Conservation (phyloP, 2,329 filamentous ascomycete genomes). For the Aspergillus sp. region DNA sequence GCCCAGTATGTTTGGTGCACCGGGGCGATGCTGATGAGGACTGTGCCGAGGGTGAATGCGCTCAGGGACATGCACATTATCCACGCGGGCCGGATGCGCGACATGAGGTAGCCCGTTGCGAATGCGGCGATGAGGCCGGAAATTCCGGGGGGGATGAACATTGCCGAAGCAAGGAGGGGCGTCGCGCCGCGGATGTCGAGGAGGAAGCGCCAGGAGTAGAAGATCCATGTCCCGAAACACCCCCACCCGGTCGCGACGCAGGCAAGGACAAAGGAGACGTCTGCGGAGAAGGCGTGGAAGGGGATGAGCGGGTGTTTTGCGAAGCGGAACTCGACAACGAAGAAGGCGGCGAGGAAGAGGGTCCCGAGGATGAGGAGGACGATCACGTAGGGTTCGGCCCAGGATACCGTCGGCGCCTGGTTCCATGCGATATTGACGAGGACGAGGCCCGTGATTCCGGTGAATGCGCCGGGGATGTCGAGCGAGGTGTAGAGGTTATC, state of each 20-base stretch:
- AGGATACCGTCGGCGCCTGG: conserved; percentile 64
- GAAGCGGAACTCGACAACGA: conserved; percentile 53
- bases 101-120: conserved; percentile 32
- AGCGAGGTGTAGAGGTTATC: conserved; percentile 27
- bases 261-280: conserved; percentile 41
- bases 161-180: conserved; percentile 35
- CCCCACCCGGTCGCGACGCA: conserved; percentile 49
- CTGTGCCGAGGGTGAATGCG: conserved; percentile 48
- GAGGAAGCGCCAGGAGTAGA: conserved; percentile 44
- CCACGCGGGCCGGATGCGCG: conserved; percentile 27
- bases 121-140: conserved; percentile 38
- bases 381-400: conserved; percentile 61
- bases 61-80: conserved; percentile 34
- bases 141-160: conserved; percentile 35
- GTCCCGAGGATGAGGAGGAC: conserved; percentile 62
- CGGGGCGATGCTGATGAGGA: conserved; percentile 53
- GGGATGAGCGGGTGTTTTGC: conserved; percentile 62
- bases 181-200: conserved; percentile 30
- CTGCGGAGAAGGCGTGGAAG: conserved; percentile 42
- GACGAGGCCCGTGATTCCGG: conserved; percentile 60
- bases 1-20: conserved; percentile 66
- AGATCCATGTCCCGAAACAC: conserved; percentile 48
- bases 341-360: conserved; percentile 59
- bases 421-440: conserved; percentile 72
- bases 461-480: conserved; percentile 47